Base-by-base conservation (phyloP, 23 red algal species). In the Agarophyton chilense region DNA sequence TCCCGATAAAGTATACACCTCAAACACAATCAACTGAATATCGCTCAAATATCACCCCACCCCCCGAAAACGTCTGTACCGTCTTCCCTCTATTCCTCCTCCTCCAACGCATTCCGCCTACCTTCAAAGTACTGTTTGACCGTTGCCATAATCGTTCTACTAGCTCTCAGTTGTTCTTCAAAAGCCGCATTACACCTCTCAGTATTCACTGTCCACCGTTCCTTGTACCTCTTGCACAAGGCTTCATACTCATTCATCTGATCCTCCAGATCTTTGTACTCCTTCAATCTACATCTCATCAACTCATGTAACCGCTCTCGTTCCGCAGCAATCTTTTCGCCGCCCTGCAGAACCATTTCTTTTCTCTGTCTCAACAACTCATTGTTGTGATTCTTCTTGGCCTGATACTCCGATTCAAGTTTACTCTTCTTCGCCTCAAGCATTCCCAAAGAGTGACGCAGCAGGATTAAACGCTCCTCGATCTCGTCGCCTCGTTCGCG, bases 321-420 rank as follows among this genome's bases (percentile, higher is more conserved):
- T 33, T 66, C 61, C 17, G 19, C 34, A 8, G 34, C 34, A 10
- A 72, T 55, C 11, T 72, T 39, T 28, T 72, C 63, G 14, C 68
- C 82, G 4, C 65, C 41, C 21, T 76, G 26, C 45, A 87, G 60
- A 72, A 87, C 64, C 68, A 44, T 46, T 33, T 90, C 58, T 25
- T 68, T 47, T 55, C 73, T 25, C 13, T 63, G 43, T 17, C 73
- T 44, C 35, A 90, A 21, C 52, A 62, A 35, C 33, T 90, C 55
- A 51, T 54, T 67, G n/a, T 78, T 63, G 12, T 34, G 45, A 12
- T 21, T 52, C 32, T 70, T 65, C 35, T 90, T 79, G 5, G 21
- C 55, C 34, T 79, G 72, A 70, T 90, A 90, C 21, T 79, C 73
- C 16, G 24, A 28, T 42, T 90, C 86, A 18, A 65, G 54, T 57